Evolutionary conservation across 2,329 filamentous ascomycete genomes (phyloP), one percentile per base, ranked within the genome.

Genomic region (Waltergamsia citrina): DNA sequence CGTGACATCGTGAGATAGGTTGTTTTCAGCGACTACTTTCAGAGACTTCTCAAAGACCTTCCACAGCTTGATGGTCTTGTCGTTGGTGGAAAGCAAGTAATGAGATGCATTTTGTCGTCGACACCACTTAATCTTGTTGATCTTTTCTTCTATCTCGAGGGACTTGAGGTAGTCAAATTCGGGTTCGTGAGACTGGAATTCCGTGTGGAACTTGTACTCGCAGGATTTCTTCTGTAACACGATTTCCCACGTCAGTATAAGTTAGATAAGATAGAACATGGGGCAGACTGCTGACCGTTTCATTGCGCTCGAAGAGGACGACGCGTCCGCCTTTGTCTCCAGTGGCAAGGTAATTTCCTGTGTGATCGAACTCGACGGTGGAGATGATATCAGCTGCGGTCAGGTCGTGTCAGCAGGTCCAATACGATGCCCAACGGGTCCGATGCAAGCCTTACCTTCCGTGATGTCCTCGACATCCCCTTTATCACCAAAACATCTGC

Each of bases 81-180:
- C 92, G 58, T 98, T 98, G 49, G 92, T 98, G 28, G 92, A 96
- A 37, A 98, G 77, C 34, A 98, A 78, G 61, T 94, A 98, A 66
- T 98, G 92, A 36, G 92, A 96, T 41, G 90, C 85, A 70, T 98
- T 98, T 64, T 96, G 90, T 63, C 92, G 81, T 55, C 84, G 81
- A 62, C 92, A 98, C 92, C 92, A 98, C 63, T 96, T 98, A 67
- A 98, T 98, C 72, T 98, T 98, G 74, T 98, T 98, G 74, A 98
- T 98, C 69, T 98, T 98, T 65, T 98, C 92, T 72, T 98, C 92
- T 54, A 98, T 98, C 64, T 98, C 92, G 49, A 98, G 74, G 22
- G 92, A 98, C 65, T 98, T 98, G 45, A 98, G 77, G 60, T 98
- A 98, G 62, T 98, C 92, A 62, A 98, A 98, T 63, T 98, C 92